These are phyloP conservation scores for Podosphaera fusca DNA, from an alignment of 2,329 filamentous ascomycete species.

Conservation along the genomic window DNA sequence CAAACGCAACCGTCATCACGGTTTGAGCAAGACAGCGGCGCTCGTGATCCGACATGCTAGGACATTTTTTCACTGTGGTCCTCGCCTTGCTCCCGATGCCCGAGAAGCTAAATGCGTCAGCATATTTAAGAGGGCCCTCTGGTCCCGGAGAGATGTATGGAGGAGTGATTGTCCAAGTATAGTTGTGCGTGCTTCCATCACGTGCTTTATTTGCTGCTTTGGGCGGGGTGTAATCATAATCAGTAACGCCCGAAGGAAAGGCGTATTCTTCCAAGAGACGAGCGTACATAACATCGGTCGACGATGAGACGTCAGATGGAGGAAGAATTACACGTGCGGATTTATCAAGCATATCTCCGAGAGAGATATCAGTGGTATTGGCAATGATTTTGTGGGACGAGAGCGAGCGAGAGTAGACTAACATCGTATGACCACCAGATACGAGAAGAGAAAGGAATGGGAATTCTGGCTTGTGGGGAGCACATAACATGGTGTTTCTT, in stretches of 20 bases:
- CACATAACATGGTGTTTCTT: neutral
- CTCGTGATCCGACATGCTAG: conserved; percentile 30
- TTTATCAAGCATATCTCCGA: conserved; percentile 82
- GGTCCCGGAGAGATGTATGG: conserved; percentile 36
- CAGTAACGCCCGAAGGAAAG: conserved; percentile 27
- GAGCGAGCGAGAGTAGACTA: conserved; percentile 49
- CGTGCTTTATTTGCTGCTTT: conserved; percentile 29
- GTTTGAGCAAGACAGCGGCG: conserved; percentile 46
- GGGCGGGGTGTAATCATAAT: conserved; percentile 23
- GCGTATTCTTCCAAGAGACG: conserved; percentile 58
- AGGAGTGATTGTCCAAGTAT: conserved; percentile 45
- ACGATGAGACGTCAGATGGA: conserved; percentile 25
- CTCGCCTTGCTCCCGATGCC: conserved; percentile 44
- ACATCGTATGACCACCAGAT: conserved; percentile 77
- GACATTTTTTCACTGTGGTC: conserved; percentile 24
- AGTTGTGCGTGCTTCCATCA: conserved; percentile 21
- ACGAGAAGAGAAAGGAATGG: conserved; percentile 77
- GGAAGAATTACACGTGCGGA: conserved; percentile 57
- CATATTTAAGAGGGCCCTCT: conserved; percentile 15
- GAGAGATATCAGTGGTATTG: conserved; percentile 53
- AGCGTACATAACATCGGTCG: conserved; percentile 54
- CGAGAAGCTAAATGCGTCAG: conserved; percentile 44
- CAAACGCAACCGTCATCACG: conserved; percentile 61
- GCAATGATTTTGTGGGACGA: conserved; percentile 52
- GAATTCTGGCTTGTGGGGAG: conserved; percentile 29